A percentile compares a stretch with the other conserved stretches of the same genome.
Conservation (phyloP, 495 filamentous ascomycete genomes). For the Penicillium robsamsonii region DNA sequence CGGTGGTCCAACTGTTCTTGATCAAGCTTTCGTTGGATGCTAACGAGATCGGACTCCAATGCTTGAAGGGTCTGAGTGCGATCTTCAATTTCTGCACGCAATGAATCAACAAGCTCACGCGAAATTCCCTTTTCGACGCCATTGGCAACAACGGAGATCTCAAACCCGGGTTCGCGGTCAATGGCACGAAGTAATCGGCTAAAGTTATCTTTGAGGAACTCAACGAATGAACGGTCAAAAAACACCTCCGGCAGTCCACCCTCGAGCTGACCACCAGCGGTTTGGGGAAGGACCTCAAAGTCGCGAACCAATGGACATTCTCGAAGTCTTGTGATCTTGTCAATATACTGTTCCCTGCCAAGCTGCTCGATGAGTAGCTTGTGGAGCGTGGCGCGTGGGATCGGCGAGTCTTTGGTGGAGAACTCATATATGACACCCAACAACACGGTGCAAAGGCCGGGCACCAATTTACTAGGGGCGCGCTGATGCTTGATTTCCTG, state of each 20-base stretch:
- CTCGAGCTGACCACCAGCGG: conserved; percentile 50
- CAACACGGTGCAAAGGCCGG: conserved; percentile 79
- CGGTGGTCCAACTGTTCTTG: conserved; percentile 77
- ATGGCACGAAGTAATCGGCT: conserved; percentile 81
- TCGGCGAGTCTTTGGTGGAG: conserved; percentile 92
- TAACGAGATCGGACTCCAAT: conserved; percentile 62
- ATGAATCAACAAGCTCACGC: conserved; percentile 75
- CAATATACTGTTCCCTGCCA: conserved; percentile 84
- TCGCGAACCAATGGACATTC: conserved; percentile 82
- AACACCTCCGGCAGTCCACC: conserved; percentile 76
- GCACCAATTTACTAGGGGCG: conserved; percentile 60
- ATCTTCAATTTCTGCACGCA: conserved; percentile 74
- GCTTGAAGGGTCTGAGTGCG: conserved; percentile 66
- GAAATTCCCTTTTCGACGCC: conserved; percentile 81
- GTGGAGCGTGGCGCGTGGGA: conserved; percentile 78
- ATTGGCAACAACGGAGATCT: conserved; percentile 74
- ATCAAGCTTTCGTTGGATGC: conserved; percentile 65
- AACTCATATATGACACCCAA: conserved; percentile 95
- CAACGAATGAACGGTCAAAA: conserved; percentile 83
- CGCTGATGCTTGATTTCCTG: conserved; percentile 66
- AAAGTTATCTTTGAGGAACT: conserved; percentile 95
- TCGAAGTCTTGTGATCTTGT: conserved; percentile 75
- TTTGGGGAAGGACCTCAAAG: conserved; percentile 82
- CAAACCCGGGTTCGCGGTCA: conserved; percentile 85
- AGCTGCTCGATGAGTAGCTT: conserved; percentile 75